Conservation (phyloP, 192 early-diverging fungal genomes). For the Oehlia diaphana region DNA sequence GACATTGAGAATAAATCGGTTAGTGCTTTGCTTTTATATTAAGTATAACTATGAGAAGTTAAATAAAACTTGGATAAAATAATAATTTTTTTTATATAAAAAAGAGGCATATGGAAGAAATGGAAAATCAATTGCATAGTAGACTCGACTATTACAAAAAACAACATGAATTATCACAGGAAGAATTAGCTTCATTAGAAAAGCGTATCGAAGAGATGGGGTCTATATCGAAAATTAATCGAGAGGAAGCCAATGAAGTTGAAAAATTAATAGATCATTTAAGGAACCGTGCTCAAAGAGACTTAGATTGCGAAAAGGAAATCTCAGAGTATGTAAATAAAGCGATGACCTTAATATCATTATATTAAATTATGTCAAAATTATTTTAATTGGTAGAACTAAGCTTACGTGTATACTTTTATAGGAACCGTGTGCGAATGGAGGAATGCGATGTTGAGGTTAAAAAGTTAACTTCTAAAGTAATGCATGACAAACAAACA, state of each 20-base stretch:
- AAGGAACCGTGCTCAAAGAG: neutral
- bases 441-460: slow-evolving; percentile 18
- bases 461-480: slow-evolving; percentile 19
- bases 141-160: slow-evolving; percentile 13
- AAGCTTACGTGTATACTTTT: neutral
- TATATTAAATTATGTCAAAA: too few relatives aligned
- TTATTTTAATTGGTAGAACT: neutral
- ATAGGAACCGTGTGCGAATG: neutral
- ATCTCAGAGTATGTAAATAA: slow-evolving; percentile 6
- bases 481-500: slow-evolving; percentile 27
- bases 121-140: slow-evolving; percentile 15
- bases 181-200: slow-evolving; percentile 17
- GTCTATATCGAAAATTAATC: neutral
- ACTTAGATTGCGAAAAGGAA: slow-evolving; percentile 23
- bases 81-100: neutral
- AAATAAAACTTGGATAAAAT: neutral
- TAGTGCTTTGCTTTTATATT: neutral
- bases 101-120: slow-evolving; percentile 7
- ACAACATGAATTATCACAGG: neutral
- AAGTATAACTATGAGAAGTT: neutral
- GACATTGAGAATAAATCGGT: slow-evolving; percentile 21
- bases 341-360: neutral
- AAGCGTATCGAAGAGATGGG: neutral
- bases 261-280: slow-evolving; percentile 12
- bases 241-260: slow-evolving; percentile 18